Base-by-base conservation (phyloP, 2,329 filamentous ascomycete genomes). In the Aspergillus ruber region DNA sequence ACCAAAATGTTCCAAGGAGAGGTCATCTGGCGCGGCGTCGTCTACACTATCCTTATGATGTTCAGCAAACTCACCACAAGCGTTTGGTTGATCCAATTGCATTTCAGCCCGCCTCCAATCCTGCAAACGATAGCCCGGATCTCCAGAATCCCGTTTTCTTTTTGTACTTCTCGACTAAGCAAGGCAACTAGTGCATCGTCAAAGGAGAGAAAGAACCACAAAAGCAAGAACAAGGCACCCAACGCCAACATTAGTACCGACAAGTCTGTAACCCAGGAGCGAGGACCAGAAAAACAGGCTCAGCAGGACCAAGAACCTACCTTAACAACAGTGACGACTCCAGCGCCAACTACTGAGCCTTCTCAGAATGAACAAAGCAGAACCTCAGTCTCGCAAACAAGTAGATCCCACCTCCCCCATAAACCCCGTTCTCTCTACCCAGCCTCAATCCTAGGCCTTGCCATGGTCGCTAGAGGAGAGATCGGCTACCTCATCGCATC, bases 381-480 rank as follows among this genome's bases (percentile, higher is more conserved):
- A 18, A n/a, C 10, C 17, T n/a, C n/a, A n/a, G 20, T 35, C 15
- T 32, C 25, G 32, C 25, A 15, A 12, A 25, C 59, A 4, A 35
- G 53, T 43, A 52, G 50, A 53, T 36, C 15, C 36, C 35, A 56
- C 12, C 43, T 53, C 1, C 60, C 68, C 5, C 58, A 68, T 0
- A 80, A 78, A 42, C 79, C 82, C 0, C 65, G 76, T 3, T 88
- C 84, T 0, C 68, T 87, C 1, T 84, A 88, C 51, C 85, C 86
- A 0, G 76, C 82, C 0, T 73, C 77, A 0, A 81, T 90, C 2
- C 67, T 90, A 0, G 83, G 83, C 0, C 72, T 78, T 15, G 80
- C 80, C 2, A 91, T 91, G 86, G 79, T 85, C 0, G 81, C 86
- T 0, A 75, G 86, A n/a, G 86, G 87, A 0, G 87, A 93, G 62